phyloP scores from a whole-genome alignment of 1,284 basidiomycete species.

The Pseudozyma sp. region DNA sequence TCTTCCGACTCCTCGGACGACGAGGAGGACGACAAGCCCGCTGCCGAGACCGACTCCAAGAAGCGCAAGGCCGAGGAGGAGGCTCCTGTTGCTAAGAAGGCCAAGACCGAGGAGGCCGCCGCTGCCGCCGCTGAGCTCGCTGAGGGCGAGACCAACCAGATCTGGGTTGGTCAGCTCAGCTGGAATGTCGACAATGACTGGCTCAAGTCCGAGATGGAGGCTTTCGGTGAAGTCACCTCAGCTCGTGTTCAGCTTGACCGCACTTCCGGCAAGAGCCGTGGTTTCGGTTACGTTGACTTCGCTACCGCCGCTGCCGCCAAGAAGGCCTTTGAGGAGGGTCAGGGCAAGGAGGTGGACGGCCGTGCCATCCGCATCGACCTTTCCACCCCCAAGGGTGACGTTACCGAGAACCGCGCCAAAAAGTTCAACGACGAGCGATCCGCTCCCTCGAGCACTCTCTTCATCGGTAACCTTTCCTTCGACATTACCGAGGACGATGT shows the following conservation, averaged over 20 bases:
- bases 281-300: slow-evolving; percentile 96
- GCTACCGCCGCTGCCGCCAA: slow-evolving; percentile 71
- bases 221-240: slow-evolving; percentile 86
- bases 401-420: slow-evolving; percentile 79
- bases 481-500: slow-evolving; percentile 80
- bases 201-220: slow-evolving; percentile 88
- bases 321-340: slow-evolving; percentile 78
- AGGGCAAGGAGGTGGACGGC: slow-evolving; percentile 88
- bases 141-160: slow-evolving; percentile 76
- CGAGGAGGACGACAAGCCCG: slow-evolving; percentile 66
- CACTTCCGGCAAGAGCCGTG: slow-evolving; percentile 72
- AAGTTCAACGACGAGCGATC: slow-evolving; percentile 75
- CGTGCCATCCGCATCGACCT: slow-evolving; percentile 88
- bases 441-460: slow-evolving; percentile 87
- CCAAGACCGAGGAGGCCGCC: slow-evolving; percentile 74
- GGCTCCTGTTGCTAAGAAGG: slow-evolving; percentile 80
- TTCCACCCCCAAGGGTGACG: slow-evolving; percentile 75
- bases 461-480: slow-evolving; percentile 90
- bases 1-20: slow-evolving; percentile 52
- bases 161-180: slow-evolving; percentile 93
- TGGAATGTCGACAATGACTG: slow-evolving; percentile 99
- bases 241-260: slow-evolving; percentile 93
- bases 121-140: slow-evolving; percentile 66
- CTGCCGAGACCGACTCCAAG: slow-evolving; percentile 61
- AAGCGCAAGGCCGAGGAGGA: slow-evolving; percentile 89